Conservation (phyloP, 139 green algal genomes). For the Picochlorum costavermella region DNA sequence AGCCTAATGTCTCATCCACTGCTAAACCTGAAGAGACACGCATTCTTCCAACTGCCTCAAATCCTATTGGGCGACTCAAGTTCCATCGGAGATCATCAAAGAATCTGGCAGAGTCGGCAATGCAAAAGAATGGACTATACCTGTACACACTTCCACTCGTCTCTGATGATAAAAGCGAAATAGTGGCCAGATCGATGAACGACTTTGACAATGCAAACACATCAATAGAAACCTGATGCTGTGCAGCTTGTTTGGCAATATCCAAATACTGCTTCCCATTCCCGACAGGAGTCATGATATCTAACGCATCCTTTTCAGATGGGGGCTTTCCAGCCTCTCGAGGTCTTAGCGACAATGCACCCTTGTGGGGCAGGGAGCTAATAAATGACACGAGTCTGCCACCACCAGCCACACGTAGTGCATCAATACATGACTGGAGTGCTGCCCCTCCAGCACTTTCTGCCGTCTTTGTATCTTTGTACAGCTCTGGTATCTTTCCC, state of each 20-base stretch:
- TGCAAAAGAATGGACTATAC: conserved; percentile 62
- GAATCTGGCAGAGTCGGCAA: conserved; percentile 62
- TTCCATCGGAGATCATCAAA: conserved; percentile 82
- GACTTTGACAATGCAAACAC: conserved; percentile 53
- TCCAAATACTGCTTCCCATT: conserved; percentile 51
- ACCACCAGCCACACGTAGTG: conserved; percentile 51
- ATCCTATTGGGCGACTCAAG: conserved; percentile 56
- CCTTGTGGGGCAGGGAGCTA: conserved; percentile 46
- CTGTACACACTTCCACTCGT: conserved; percentile 69
- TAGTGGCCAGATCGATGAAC: conserved; percentile 66
- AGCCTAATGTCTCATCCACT: conserved; percentile 62
- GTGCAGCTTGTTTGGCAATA: conserved; percentile 54
- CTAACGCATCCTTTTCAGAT: conserved; percentile 33
- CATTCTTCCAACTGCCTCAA: conserved; percentile 80
- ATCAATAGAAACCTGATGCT: conserved; percentile 68
- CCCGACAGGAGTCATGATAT: conserved; percentile 34
- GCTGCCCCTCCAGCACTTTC: conserved; percentile 56
- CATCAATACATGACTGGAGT: conserved; percentile 50
- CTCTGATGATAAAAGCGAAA: conserved; percentile 41
- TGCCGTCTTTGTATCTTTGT: conserved; percentile 24
- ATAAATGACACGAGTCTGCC: conserved; percentile 78
- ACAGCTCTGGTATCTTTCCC: conserved; percentile 57
- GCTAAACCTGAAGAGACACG: conserved; percentile 56
- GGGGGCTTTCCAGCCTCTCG: conserved; percentile 27
- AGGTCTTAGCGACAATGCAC: conserved; percentile 44